phyloP scores from a whole-genome alignment of 495 filamentous ascomycete genomes.

The Mytilinidion resinicola region DNA sequence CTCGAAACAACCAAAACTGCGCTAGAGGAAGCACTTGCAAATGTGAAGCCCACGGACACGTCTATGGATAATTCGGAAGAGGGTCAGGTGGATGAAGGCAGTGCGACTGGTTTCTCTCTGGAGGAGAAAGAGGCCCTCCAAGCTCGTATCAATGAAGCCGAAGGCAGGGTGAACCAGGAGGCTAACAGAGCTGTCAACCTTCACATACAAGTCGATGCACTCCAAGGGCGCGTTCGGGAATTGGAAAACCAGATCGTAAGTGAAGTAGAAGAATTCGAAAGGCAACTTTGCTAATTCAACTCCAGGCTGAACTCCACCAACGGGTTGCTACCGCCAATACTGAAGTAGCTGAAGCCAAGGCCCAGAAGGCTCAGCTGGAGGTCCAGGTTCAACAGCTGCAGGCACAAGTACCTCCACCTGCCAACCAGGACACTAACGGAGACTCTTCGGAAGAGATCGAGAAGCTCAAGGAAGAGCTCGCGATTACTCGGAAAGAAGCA shows the following conservation, averaged over 20 bases:
- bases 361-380: constrained; percentile 4
- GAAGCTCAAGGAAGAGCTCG: constrained; percentile 40
- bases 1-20: constrained; percentile 38
- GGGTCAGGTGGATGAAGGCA: constrained; percentile 32
- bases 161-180: constrained; percentile 42
- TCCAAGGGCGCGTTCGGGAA: constrained; percentile 33
- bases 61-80: constrained; percentile 30
- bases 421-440: neutral
- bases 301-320: constrained; percentile 23
- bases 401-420: constrained; percentile 5
- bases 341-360: neutral
- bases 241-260: constrained; percentile 41
- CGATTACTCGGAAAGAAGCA: constrained; percentile 39
- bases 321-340: neutral
- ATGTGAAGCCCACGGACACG: constrained; percentile 12
- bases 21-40: constrained; percentile 24
- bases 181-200: constrained; percentile 32
- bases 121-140: constrained; percentile 30
- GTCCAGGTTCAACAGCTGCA: constrained; percentile 9
- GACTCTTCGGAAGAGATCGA: constrained; percentile 31
- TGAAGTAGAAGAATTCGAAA: neutral
- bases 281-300: neutral
- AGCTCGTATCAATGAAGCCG: constrained; percentile 37
- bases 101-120: constrained; percentile 9
- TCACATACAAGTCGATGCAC: constrained; percentile 16